phyloP scores from a whole-genome alignment of 2,329 filamentous ascomycete species.

The Fusarium sp. region DNA sequence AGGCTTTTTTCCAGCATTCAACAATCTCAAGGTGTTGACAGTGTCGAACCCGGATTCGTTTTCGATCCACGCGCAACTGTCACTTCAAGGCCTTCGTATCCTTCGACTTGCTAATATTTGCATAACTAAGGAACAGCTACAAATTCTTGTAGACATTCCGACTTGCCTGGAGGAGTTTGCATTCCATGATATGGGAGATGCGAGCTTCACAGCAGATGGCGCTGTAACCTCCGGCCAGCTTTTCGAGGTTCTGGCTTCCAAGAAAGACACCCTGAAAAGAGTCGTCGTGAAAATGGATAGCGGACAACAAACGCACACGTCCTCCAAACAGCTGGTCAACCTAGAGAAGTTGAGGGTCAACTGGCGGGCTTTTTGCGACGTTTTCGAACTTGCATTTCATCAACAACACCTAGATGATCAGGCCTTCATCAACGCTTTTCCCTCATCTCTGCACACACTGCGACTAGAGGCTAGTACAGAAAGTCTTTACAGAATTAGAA shows the following conservation, averaged over 20 bases:
- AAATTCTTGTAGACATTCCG: background rate
- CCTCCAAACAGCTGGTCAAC: background rate
- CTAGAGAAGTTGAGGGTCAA: constrained; percentile 6
- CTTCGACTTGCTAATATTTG: constrained; percentile 1
- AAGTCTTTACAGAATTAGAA: background rate
- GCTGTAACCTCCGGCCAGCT: background rate
- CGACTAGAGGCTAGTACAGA: background rate
- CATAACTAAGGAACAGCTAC: background rate
- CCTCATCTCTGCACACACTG: background rate
- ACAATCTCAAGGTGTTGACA: background rate
- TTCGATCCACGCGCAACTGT: background rate
- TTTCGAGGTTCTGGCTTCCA: constrained; percentile 2
- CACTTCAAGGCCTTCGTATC: constrained; percentile 6
- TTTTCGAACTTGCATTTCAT: background rate
- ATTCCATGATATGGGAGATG: background rate
- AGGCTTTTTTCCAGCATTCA: background rate
- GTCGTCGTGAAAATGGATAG: background rate
- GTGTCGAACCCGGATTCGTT: background rate
- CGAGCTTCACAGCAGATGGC: accelerated
- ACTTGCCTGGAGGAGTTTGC: constrained; percentile 11
- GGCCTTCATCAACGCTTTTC: background rate
- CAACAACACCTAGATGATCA: background rate
- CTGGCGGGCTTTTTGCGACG: background rate
- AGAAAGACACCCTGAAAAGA: constrained; percentile 1
- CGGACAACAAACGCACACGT: background rate